phyloP scores from a whole-genome alignment of 106 monocot genomes.

The Apostasia ramifera region DNA sequence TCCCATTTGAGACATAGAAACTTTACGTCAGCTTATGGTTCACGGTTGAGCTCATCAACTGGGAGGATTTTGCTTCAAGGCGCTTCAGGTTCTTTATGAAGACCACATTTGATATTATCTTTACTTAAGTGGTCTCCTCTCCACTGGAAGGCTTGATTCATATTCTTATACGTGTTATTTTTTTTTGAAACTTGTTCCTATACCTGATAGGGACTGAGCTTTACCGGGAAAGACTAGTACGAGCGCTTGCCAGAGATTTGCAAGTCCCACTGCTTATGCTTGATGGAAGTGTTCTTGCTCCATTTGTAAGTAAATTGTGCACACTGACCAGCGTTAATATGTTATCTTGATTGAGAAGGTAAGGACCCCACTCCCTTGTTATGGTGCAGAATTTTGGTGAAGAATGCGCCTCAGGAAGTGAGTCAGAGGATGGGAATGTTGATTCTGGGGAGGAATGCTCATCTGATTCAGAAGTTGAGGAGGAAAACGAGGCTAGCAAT shows the following conservation, averaged over 20 bases:
- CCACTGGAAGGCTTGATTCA: too few species aligned
- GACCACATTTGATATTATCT: neutral
- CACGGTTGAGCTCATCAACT: slow-evolving; percentile 60
- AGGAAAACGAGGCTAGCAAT: slow-evolving; percentile 46
- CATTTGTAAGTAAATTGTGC: slow-evolving; percentile 49
- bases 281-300: slow-evolving; percentile 55
- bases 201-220: slow-evolving; percentile 70
- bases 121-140: too few species aligned
- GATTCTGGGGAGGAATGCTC: slow-evolving; percentile 64
- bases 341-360: neutral
- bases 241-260: slow-evolving; percentile 59
- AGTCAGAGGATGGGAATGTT: slow-evolving; percentile 58
- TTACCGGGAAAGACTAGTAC: slow-evolving; percentile 52
- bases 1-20: slow-evolving; percentile 72
- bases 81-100: slow-evolving; percentile 45
- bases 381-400: slow-evolving; percentile 53
- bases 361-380: neutral
- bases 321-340: neutral
- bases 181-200: too few species aligned
- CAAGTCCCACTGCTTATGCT: slow-evolving; percentile 57
- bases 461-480: slow-evolving; percentile 68
- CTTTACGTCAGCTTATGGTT: slow-evolving; percentile 54
- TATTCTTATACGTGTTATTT: too few species aligned
- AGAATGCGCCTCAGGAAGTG: slow-evolving; percentile 59
- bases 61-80: slow-evolving; percentile 87